A percentile compares a stretch with the other conserved stretches of the same genome.
phyloP scores from a whole-genome alignment of 345 rosid genomes.

The Cardamine resedifolia region DNA sequence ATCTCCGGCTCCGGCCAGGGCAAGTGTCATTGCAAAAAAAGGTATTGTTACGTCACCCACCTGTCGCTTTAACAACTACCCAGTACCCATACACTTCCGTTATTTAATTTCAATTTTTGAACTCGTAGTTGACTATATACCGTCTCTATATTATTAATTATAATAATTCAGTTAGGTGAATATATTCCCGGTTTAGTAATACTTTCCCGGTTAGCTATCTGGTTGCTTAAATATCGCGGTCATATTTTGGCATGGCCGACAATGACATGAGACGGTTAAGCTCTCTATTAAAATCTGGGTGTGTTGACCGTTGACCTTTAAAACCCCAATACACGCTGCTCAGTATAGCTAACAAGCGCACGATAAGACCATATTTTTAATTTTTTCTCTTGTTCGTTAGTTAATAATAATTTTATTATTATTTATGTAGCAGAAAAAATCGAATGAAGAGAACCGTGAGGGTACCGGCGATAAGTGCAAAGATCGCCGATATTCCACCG shows the following conservation, averaged over 20 bases:
- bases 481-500: slow-evolving; percentile 90
- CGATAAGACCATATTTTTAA: not conserved
- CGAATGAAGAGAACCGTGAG: slow-evolving; percentile 69
- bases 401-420: not conserved
- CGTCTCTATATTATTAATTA: not conserved
- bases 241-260: not conserved
- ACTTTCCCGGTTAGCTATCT: not conserved
- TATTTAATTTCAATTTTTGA: slow-evolving; percentile 14
- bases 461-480: slow-evolving; percentile 86
- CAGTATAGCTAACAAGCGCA: not conserved
- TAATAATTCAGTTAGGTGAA: not conserved
- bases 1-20: slow-evolving; percentile 61
- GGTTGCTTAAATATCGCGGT: not conserved
- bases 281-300: not conserved
- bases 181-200: slow-evolving; percentile 13
- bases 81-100: slow-evolving; percentile 1
- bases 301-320: slow-evolving; percentile 9
- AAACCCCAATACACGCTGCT: not conserved
- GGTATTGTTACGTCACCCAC: slow-evolving; percentile 47
- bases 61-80: slow-evolving; percentile 30
- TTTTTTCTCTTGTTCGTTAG: not conserved
- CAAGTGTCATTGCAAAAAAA: slow-evolving; percentile 89
- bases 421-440: slow-evolving; percentile 54
- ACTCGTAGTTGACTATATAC: slow-evolving; percentile 26
- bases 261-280: not conserved